Evolutionary conservation across 139 green algal species (phyloP).

Genomic region (Mesotaenium endlicherianum): DNA sequence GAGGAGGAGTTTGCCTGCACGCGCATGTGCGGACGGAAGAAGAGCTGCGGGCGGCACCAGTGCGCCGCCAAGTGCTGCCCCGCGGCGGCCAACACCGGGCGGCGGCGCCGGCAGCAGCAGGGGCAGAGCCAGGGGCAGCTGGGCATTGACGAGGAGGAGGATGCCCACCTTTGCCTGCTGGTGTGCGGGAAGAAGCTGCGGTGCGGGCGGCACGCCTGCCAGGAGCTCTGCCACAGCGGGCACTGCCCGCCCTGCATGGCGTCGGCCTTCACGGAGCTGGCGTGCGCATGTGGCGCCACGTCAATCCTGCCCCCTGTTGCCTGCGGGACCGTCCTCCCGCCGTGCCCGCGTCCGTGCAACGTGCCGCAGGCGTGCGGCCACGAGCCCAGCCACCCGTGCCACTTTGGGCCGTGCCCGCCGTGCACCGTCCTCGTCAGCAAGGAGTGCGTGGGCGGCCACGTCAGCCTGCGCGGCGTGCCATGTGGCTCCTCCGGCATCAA

Average conservation of each 20-base stretch:
- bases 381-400: constrained; percentile 33
- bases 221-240: constrained; percentile 44
- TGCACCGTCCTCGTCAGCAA: constrained; percentile 26
- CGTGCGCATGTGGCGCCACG: constrained; percentile 39
- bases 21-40: constrained; percentile 44
- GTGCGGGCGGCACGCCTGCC: constrained; percentile 42
- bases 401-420: constrained; percentile 47
- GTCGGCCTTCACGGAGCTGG: constrained; percentile 22
- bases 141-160: background rate
- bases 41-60: constrained; percentile 51
- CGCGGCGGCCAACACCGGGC: background rate
- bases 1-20: constrained; percentile 21
- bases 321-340: constrained; percentile 35
- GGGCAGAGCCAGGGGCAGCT: background rate
- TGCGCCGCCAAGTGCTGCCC: constrained; percentile 41
- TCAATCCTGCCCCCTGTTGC: constrained; percentile 33
- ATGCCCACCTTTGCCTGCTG: constrained; percentile 42
- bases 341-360: constrained; percentile 20
- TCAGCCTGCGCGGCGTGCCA: constrained; percentile 33
- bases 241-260: constrained; percentile 48
- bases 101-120: background rate
- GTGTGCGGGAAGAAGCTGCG: constrained; percentile 48
- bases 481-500: constrained; percentile 28
- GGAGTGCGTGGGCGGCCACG: constrained; percentile 37
- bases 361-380: constrained; percentile 30